Base-by-base conservation (phyloP, 495 filamentous ascomycete species). In the Hyaloscypha finlandica region DNA sequence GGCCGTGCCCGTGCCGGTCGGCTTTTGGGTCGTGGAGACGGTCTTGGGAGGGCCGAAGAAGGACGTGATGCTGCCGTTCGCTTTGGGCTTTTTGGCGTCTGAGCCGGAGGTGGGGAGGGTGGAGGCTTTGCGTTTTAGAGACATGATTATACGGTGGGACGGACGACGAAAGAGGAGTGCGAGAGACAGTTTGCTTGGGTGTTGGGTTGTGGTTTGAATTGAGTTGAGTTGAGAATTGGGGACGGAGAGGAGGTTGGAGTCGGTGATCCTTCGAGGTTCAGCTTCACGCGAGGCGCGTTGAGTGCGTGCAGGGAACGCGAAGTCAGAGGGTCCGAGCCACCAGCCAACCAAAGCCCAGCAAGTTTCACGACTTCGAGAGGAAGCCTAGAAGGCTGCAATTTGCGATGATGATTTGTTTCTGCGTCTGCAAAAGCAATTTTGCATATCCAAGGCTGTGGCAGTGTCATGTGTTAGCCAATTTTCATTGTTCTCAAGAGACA, bases 31-130 rank as follows among this genome's bases (percentile, higher is more conserved):
- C 19, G 74, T 65, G 14, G 76, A 70, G 14, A 64, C 67, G 22
- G 63, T 19, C 64, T 77, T 80, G 79, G 52, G 81, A 75, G 20
- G 76, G 64, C 3, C 72, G 69, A 87, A 85, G 78, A 89, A 89
- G 31, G 84, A 84, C 25, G 78, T 79, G 73, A 86, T 82, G 75
- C 71, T 80, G 68, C 74, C 77, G 66, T 84, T 81, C 22, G 83
- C 78, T 75, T 93, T 96, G 66, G 89, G 75, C 77, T 97, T 97
- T 77, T 93, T 93, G 31, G 84, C 75, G 6, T 77, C 74, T 20
- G 78, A 1, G 25, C 25, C 25, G 25, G 25, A 75, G 19, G 81
- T 74, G 25, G 82, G 71, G 4, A 84, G 79, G 3, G 70, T 65
- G 48, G 74, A 74, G 48, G 87, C 85, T 80, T 92, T 93, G 68